These are phyloP conservation scores for Hydrangea macrophylla DNA, from an alignment of 148 eudicot species.

Conservation along the genomic window DNA sequence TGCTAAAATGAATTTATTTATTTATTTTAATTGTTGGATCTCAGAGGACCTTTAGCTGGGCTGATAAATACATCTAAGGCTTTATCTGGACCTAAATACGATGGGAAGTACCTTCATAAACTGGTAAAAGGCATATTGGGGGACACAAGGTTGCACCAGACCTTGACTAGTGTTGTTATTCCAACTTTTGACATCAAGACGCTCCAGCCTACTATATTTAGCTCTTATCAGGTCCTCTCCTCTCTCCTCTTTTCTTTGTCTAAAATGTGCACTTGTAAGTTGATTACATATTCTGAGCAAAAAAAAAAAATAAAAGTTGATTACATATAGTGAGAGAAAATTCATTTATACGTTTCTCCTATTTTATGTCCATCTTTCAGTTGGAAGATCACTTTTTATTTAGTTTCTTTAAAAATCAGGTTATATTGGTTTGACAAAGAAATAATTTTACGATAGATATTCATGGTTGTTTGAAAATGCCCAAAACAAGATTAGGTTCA, in stretches of 20 bases:
- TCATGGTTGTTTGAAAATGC: no score
- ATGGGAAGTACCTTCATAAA: constrained; percentile 42
- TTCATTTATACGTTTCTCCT: no score
- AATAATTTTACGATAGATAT: no score
- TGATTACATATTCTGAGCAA: no score
- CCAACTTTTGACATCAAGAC: constrained; percentile 43
- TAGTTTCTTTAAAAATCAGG: no score
- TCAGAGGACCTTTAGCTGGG: constrained; percentile 26
- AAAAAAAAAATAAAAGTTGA: no score
- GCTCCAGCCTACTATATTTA: constrained; percentile 39
- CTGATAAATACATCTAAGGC: constrained; percentile 12
- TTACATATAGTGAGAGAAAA: no score
- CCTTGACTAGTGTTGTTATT: constrained; percentile 41
- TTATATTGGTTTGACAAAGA: no score
- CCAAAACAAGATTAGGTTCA: no score
- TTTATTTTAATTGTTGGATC: background rate
- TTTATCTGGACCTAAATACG: constrained; percentile 33
- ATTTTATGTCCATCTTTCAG: no score
- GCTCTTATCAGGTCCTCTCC: constrained; percentile 1
- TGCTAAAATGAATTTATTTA: background rate
- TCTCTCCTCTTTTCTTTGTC: background rate
- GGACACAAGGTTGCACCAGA: constrained; percentile 30
- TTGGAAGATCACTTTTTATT: no score
- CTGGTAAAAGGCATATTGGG: constrained; percentile 22
- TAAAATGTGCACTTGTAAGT: background rate